A percentile compares a stretch with the other conserved stretches of the same genome.
Conservation (phyloP, 768 basidiomycete species). For the Lentinus brumalis region DNA sequence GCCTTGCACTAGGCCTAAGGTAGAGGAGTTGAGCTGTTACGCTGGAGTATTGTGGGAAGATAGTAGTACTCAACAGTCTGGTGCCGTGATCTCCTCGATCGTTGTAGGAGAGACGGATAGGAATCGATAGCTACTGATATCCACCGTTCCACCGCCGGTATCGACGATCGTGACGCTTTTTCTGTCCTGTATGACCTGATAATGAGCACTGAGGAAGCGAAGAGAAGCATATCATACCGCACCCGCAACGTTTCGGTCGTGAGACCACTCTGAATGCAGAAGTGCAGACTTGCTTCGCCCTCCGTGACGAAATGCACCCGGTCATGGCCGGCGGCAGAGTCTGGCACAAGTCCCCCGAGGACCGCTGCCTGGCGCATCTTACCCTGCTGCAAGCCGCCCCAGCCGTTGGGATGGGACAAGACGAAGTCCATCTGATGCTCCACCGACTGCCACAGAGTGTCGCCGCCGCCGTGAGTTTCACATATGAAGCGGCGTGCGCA, state of each 20-base stretch:
- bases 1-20: slow-evolving; percentile 42
- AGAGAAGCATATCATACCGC: too few species aligned
- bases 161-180: slow-evolving; percentile 49
- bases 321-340: slow-evolving; percentile 38
- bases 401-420: slow-evolving; percentile 65
- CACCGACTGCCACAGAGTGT: too few species aligned
- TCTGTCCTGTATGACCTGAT: slow-evolving; percentile 24
- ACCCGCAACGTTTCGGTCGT: slow-evolving; percentile 38
- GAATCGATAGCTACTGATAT: slow-evolving; percentile 41
- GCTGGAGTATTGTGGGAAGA: too few species aligned
- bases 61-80: slow-evolving; percentile 33
- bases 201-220: too few species aligned
- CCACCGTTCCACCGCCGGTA: slow-evolving; percentile 49
- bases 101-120: slow-evolving; percentile 2
- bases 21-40: too few species aligned
- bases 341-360: slow-evolving; percentile 51
- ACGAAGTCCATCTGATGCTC: slow-evolving; percentile 59
- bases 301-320: slow-evolving; percentile 62
- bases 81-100: slow-evolving; percentile 41
- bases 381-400: slow-evolving; percentile 62
- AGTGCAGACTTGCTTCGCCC: slow-evolving; percentile 64
- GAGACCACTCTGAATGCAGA: slow-evolving; percentile 50
- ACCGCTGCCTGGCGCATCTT: slow-evolving; percentile 57
- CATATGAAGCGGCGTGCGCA: slow-evolving; percentile 48
- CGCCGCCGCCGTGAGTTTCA: too few species aligned